Evolutionary conservation across 768 basidiomycete genomes (phyloP).

Genomic region (Collybia mongolica): DNA sequence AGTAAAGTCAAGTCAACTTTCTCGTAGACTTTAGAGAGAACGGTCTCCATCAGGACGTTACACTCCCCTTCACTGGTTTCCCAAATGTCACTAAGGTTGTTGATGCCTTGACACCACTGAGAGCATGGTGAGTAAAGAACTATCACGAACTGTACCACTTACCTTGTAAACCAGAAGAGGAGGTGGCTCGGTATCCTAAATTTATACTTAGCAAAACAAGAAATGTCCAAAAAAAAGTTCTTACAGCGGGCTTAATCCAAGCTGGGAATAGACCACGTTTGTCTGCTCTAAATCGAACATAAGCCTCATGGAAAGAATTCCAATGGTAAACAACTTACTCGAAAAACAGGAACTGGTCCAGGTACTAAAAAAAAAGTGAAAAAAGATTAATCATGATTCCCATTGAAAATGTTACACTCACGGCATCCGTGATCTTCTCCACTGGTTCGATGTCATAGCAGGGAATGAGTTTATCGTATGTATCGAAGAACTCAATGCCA

Average conservation of each 20-base stretch:
- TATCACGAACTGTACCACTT: constrained; percentile 1
- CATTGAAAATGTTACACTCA: constrained; percentile 32
- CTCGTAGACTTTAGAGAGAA: constrained; percentile 96
- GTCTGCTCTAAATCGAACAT: constrained; percentile 58
- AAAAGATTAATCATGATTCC: constrained; percentile 7
- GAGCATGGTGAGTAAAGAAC: constrained; percentile 1
- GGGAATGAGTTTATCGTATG: constrained; percentile 96
- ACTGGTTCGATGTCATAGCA: constrained; percentile 99
- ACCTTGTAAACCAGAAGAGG: constrained; percentile 94
- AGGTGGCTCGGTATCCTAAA: constrained; percentile 88
- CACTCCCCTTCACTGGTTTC: constrained; percentile 98
- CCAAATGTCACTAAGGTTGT: constrained; percentile 98
- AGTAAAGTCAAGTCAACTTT: constrained; percentile 97
- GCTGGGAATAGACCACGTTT: constrained; percentile 97
- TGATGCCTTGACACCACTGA: constrained; percentile 97
- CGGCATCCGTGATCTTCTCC: constrained; percentile 99
- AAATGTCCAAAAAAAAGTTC: constrained; percentile 11
- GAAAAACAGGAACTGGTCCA: constrained; percentile 98
- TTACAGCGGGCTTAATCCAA: constrained; percentile 94
- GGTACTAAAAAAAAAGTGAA: constrained; percentile 51
- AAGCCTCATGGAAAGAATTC: neutral
- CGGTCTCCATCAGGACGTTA: constrained; percentile 98
- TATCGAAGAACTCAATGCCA: constrained; percentile 96
- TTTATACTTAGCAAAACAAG: constrained; percentile 5
- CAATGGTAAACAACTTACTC: constrained; percentile 45